Percentiles rank a stretch among this genome's conserved stretches.
These are phyloP conservation scores for Sporisorium exsertum DNA, from an alignment of 1,284 basidiomycete genomes.

Conservation along the genomic window DNA sequence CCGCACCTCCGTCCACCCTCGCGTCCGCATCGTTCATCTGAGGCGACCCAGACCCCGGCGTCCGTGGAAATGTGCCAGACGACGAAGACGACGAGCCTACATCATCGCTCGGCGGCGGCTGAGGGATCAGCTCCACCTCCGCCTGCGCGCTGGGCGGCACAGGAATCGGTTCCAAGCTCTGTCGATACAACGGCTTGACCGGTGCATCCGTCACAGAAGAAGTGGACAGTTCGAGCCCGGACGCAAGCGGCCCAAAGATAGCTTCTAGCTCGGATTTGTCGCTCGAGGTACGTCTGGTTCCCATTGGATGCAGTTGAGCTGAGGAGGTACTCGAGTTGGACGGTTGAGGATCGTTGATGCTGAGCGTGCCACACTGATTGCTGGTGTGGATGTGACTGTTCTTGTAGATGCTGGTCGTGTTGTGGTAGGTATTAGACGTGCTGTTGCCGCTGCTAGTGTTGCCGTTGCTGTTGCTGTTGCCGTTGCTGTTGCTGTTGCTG, in stretches of 20 bases:
- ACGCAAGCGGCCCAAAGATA: constrained; percentile 27
- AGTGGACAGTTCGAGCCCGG: constrained; percentile 19
- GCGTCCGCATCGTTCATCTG: not conserved
- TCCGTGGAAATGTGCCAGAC: not conserved
- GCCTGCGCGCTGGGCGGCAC: not conserved
- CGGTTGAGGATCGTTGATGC: not conserved
- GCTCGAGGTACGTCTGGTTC: constrained; percentile 7
- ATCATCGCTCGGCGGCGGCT: constrained; percentile 22
- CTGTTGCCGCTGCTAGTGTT: constrained; percentile 5
- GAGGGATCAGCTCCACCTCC: constrained; percentile 13
- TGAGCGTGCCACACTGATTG: not conserved
- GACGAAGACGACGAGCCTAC: constrained; percentile 14
- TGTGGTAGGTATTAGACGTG: not conserved
- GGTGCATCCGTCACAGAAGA: not conserved
- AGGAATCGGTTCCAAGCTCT: constrained; percentile 27
- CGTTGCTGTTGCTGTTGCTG: constrained; percentile 13
- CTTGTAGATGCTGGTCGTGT: not conserved
- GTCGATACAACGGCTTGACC: constrained; percentile 23
- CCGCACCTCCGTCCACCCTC: not conserved
- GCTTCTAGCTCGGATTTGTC: constrained; percentile 32
- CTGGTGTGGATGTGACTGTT: not conserved
- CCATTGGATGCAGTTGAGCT: not conserved
- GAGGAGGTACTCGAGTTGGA: not conserved
- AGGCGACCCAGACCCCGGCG: constrained; percentile 18
- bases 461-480: not conserved